Evolutionary conservation across 306 rosid genomes (phyloP).

Genomic region (Dryas alaskensis): DNA sequence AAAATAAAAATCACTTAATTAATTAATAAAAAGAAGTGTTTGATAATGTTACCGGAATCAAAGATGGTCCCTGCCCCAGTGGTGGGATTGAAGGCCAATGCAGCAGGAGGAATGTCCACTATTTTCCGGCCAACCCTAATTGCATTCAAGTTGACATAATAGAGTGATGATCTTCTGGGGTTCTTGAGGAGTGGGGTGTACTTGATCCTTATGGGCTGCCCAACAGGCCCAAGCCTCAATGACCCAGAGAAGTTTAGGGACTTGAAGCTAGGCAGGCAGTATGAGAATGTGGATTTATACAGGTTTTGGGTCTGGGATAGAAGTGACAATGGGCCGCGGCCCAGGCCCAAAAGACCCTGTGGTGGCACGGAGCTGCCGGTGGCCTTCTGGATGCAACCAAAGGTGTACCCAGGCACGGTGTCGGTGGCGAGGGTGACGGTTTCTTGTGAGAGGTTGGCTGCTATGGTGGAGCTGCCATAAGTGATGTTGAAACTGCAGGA

Average conservation of each 20-base stretch:
- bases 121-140: constrained; percentile 67
- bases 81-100: constrained; percentile 68
- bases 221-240: constrained; percentile 75
- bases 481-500: constrained; percentile 80
- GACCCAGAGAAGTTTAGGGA: constrained; percentile 72
- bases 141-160: constrained; percentile 63
- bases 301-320: constrained; percentile 68
- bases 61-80: constrained; percentile 88
- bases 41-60: constrained; percentile 65
- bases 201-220: constrained; percentile 78
- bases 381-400: constrained; percentile 70
- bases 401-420: constrained; percentile 56
- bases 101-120: constrained; percentile 76
- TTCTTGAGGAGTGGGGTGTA: constrained; percentile 78
- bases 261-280: constrained; percentile 87
- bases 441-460: constrained; percentile 69
- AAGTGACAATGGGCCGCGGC: constrained; percentile 87
- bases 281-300: constrained; percentile 84
- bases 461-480: constrained; percentile 69
- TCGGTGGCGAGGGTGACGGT: constrained; percentile 69
- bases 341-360: constrained; percentile 84
- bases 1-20: background rate
- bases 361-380: constrained; percentile 67
- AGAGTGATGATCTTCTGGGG: constrained; percentile 84
- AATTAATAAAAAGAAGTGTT: background rate